phyloP scores from a whole-genome alignment of 768 basidiomycete species.

The Russula sp. region DNA sequence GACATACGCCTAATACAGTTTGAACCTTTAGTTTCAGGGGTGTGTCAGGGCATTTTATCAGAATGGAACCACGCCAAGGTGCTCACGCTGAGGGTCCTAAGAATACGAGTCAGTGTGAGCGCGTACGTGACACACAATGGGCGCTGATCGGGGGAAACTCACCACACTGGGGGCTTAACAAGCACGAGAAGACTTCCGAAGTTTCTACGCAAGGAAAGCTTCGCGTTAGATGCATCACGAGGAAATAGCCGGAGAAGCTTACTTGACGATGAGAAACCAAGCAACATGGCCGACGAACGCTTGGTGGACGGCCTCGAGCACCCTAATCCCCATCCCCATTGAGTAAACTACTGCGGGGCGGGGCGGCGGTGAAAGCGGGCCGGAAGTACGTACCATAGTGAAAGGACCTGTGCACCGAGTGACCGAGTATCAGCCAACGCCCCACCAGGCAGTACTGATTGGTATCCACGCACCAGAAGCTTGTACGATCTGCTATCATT shows the following conservation, averaged over 20 bases:
- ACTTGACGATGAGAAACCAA: constrained; percentile 17
- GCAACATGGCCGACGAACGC: constrained; percentile 15
- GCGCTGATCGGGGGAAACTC: not conserved
- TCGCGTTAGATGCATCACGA: not conserved
- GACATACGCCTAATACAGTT: constrained; percentile 18
- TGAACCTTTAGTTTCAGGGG: constrained; percentile 8
- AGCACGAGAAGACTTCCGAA: constrained; percentile 2
- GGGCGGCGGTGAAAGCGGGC: not conserved
- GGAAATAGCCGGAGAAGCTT: not conserved
- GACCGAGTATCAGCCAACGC: not conserved
- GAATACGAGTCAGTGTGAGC: not conserved
- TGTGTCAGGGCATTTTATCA: not conserved
- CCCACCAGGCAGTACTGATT: not conserved
- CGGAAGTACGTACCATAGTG: constrained; percentile 11
- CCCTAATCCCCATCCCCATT: constrained; percentile 1
- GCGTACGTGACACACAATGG: not conserved
- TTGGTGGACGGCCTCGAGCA: constrained; percentile 17
- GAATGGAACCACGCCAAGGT: not conserved
- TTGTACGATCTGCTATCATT: constrained; percentile 17
- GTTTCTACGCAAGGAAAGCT: not conserved
- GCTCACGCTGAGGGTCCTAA: constrained; percentile 21
- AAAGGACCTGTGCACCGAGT: not conserved
- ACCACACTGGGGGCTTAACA: constrained; percentile 18
- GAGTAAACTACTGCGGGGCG: not conserved
- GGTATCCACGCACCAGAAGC: constrained; percentile 10